A percentile compares a stretch with the other conserved stretches of the same genome.
phyloP scores from a whole-genome alignment of 495 filamentous ascomycete genomes.

The Penicillium verhagenii region DNA sequence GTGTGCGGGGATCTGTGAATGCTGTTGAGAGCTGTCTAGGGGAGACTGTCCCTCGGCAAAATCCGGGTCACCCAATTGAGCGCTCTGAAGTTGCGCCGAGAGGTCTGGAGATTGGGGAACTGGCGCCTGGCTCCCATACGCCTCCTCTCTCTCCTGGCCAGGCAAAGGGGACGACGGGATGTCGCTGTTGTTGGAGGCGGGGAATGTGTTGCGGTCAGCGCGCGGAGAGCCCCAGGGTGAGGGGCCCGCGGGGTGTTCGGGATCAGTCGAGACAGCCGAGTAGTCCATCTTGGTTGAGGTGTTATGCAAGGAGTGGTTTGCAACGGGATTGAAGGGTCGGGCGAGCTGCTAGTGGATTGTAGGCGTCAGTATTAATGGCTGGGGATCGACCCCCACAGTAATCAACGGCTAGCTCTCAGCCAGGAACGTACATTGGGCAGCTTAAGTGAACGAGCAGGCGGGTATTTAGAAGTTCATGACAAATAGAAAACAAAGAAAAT shows the following conservation, averaged over 20 bases:
- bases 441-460: slow-evolving; percentile 1
- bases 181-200: slow-evolving; percentile 45
- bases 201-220: slow-evolving; percentile 56
- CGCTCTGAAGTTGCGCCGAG: slow-evolving; percentile 44
- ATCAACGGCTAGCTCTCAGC: slow-evolving; percentile 19
- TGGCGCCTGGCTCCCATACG: slow-evolving; percentile 19
- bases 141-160: slow-evolving; percentile 38
- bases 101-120: slow-evolving; percentile 36
- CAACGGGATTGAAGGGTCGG: slow-evolving; percentile 20
- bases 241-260: slow-evolving; percentile 63
- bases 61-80: slow-evolving; percentile 41
- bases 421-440: slow-evolving; percentile 16
- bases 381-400: slow-evolving; percentile 25
- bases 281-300: slow-evolving; percentile 68
- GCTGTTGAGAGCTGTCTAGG: slow-evolving; percentile 44
- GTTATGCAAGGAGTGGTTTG: slow-evolving; percentile 22
- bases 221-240: slow-evolving; percentile 84
- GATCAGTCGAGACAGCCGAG: slow-evolving; percentile 71
- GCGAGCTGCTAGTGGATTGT: slow-evolving; percentile 21
- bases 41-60: slow-evolving; percentile 36
- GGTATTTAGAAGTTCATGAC: slow-evolving; percentile 2
- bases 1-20: slow-evolving; percentile 44
- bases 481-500: background rate
- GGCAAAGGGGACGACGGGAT: slow-evolving; percentile 57
- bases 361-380: slow-evolving; percentile 31